Evolutionary conservation across 257 asterid species (phyloP).

Genomic region (Gentiana macrophylla): DNA sequence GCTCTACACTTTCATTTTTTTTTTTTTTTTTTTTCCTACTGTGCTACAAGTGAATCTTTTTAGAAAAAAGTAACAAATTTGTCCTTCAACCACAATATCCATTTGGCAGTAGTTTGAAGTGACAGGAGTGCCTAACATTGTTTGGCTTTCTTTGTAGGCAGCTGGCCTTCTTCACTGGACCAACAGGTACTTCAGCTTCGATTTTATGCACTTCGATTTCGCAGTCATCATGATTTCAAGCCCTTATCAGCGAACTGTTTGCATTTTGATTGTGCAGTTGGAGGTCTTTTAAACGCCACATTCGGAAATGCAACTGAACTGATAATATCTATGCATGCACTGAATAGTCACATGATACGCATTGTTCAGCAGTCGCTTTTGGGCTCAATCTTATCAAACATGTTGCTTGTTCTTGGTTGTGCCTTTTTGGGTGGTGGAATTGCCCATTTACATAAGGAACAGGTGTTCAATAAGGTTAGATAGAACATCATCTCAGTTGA

Average conservation of each 20-base stretch:
- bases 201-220: background rate
- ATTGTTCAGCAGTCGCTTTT: conserved; percentile 72
- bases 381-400: conserved; percentile 75
- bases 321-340: conserved; percentile 70
- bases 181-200: conserved; percentile 37
- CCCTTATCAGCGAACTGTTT: too few species aligned
- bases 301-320: conserved; percentile 88
- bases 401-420: conserved; percentile 78
- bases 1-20: conserved; percentile 14
- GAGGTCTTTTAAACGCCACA: conserved; percentile 82
- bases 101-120: background rate
- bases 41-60: too few species aligned
- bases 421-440: conserved; percentile 83
- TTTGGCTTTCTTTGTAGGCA: conserved; percentile 44
- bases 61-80: too few species aligned
- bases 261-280: conserved; percentile 35
- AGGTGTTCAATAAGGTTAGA: conserved; percentile 40
- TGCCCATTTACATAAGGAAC: conserved; percentile 47
- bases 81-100: too few species aligned
- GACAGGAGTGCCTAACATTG: conserved; percentile 4
- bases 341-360: conserved; percentile 59
- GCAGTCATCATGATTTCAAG: background rate
- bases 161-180: conserved; percentile 64
- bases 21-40: too few species aligned
- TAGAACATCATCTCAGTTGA: background rate